These are phyloP conservation scores for Suillus brevipes DNA, from an alignment of 768 basidiomycete genomes.

Conservation along the genomic window DNA sequence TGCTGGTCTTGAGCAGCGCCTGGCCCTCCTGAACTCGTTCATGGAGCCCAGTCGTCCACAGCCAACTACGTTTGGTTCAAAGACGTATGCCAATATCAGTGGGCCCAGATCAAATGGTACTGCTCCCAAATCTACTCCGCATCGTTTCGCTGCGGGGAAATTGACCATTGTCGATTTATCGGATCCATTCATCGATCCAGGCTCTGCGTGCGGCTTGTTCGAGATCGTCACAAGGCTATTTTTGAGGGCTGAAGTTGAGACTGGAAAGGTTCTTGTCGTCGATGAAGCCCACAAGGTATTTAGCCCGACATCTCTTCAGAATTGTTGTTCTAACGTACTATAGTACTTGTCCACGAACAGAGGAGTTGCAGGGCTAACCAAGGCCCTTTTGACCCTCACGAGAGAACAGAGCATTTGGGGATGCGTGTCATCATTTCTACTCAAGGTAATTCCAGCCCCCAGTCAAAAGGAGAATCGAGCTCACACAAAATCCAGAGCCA, in stretches of 20 bases:
- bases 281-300: slow-evolving; percentile 67
- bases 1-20: slow-evolving; percentile 52
- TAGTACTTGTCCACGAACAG: slow-evolving; percentile 46
- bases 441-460: slow-evolving; percentile 43
- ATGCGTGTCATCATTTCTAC: slow-evolving; percentile 68
- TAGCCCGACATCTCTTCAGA: slow-evolving; percentile 6
- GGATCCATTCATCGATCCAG: slow-evolving; percentile 61
- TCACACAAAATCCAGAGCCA: slow-evolving; percentile 43
- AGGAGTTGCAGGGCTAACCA: slow-evolving; percentile 48
- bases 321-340: not conserved
- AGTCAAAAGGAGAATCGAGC: not conserved
- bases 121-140: slow-evolving; percentile 2
- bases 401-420: slow-evolving; percentile 60
- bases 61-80: not conserved
- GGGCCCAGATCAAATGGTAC: not conserved
- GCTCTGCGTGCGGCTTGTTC: slow-evolving; percentile 59
- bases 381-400: slow-evolving; percentile 50
- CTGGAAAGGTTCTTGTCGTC: slow-evolving; percentile 61
- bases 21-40: slow-evolving; percentile 54
- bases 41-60: slow-evolving; percentile 27
- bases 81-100: not conserved
- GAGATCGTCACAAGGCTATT: slow-evolving; percentile 61
- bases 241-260: slow-evolving; percentile 49
- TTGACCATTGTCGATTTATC: slow-evolving; percentile 65
- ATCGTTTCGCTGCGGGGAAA: slow-evolving; percentile 46